Conservation (phyloP, 805 yeast genomes). For the Helenozyma baotianmanensis region DNA sequence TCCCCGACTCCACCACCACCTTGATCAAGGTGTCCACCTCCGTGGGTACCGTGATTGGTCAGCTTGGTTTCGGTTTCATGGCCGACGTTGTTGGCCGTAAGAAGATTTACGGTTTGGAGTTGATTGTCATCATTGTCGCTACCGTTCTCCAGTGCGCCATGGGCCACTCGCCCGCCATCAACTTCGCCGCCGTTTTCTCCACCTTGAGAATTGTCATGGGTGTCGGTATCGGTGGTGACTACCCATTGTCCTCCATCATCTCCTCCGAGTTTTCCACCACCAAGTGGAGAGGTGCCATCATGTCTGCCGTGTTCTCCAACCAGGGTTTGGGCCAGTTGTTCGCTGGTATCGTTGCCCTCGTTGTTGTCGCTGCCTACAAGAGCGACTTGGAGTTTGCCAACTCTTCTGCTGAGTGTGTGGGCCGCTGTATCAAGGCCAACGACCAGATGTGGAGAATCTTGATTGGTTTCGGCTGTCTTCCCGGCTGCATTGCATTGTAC, state of each 20-base stretch:
- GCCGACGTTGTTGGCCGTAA: conserved; percentile 86
- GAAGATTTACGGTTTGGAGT: conserved; percentile 79
- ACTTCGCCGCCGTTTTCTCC: conserved; percentile 67
- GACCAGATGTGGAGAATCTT: conserved; percentile 95
- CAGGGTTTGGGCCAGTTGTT: conserved; percentile 95
- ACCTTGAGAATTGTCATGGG: conserved; percentile 86
- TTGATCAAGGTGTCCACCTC: conserved; percentile 84
- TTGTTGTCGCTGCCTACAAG: conserved; percentile 76
- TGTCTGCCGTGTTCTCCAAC: conserved; percentile 94
- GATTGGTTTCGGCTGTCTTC: conserved; percentile 86
- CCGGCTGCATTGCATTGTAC: conserved; percentile 80
- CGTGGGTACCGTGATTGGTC: conserved; percentile 92
- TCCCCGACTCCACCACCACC: conserved; percentile 72
- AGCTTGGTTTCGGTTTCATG: conserved; percentile 73
- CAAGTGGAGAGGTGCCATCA: conserved; percentile 96
- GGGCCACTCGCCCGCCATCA: conserved; percentile 68
- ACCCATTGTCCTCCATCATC: conserved; percentile 89
- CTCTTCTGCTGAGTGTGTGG: conserved; percentile 57
- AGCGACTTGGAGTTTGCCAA: conserved; percentile 49
- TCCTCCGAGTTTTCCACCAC: conserved; percentile 91
- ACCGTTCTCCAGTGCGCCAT: conserved; percentile 72
- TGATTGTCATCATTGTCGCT: conserved; percentile 77
- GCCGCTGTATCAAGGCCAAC: conserved; percentile 66
- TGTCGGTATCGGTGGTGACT: conserved; percentile 97
- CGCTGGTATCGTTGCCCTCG: conserved; percentile 79